phyloP scores from a whole-genome alignment of 768 basidiomycete genomes.

The Boletus rex-veris region DNA sequence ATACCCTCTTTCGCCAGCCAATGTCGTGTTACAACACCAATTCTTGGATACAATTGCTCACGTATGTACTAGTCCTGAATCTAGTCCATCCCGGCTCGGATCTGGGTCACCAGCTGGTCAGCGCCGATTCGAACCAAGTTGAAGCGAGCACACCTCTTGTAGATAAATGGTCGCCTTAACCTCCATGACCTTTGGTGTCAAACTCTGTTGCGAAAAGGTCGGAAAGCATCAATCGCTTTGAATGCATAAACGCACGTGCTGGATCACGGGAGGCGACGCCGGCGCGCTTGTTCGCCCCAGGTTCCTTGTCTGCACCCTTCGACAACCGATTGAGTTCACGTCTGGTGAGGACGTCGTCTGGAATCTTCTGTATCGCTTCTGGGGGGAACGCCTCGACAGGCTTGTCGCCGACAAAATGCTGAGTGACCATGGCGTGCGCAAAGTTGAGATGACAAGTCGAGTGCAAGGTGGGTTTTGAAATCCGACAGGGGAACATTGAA shows the following conservation, averaged over 20 bases:
- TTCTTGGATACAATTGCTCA: too few species aligned
- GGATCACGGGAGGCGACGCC: slow-evolving; percentile 28
- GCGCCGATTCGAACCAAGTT: too few species aligned
- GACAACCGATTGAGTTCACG: slow-evolving; percentile 17
- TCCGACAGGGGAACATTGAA: too few species aligned
- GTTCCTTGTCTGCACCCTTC: slow-evolving; percentile 8
- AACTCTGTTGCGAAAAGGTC: slow-evolving; percentile 3
- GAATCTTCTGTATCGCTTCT: slow-evolving; percentile 17
- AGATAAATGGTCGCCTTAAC: slow-evolving; percentile 6
- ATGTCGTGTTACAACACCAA: too few species aligned
- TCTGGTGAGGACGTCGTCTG: slow-evolving; percentile 22
- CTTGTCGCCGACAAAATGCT: slow-evolving; percentile 28
- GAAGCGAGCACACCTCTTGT: neutral
- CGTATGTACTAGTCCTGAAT: too few species aligned
- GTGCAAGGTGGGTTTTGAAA: neutral
- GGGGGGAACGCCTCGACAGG: slow-evolving; percentile 23
- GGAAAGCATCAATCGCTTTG: too few species aligned
- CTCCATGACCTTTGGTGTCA: slow-evolving; percentile 12
- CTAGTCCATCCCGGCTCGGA: too few species aligned
- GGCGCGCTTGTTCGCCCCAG: slow-evolving; percentile 28
- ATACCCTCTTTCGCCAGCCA: too few species aligned
- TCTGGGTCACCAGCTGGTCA: neutral
- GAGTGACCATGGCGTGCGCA: slow-evolving; percentile 12
- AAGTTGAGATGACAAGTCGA: neutral
- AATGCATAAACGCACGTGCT: neutral